Evolutionary conservation across 164 flowering plant genomes (phyloP).

Genomic region (Vitis labrusca): DNA sequence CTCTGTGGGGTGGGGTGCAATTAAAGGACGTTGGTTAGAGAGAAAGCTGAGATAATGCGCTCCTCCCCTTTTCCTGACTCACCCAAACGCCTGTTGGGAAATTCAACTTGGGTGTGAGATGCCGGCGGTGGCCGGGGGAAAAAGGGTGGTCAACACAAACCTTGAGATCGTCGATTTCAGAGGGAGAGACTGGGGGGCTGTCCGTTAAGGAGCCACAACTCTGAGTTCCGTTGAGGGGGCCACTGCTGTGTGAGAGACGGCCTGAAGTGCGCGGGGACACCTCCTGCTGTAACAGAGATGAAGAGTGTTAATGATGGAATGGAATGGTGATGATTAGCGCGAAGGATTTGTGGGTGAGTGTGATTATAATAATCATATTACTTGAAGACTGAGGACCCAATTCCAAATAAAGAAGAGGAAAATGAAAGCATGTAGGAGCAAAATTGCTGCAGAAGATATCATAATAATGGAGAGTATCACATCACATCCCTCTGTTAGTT

Average conservation of each 20-base stretch:
- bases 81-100: background rate
- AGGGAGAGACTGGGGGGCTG: slow-evolving; percentile 92
- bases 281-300: slow-evolving; percentile 49
- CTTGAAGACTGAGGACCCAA: too few relatives aligned
- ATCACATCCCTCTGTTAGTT: too few relatives aligned
- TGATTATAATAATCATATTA: too few relatives aligned
- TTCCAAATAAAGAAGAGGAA: background rate
- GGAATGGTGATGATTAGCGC: too few relatives aligned
- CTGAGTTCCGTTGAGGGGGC: slow-evolving; percentile 66
- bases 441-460: too few relatives aligned
- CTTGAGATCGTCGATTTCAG: slow-evolving; percentile 86
- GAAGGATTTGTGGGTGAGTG: too few relatives aligned
- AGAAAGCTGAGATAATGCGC: slow-evolving; percentile 32
- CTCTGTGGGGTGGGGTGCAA: background rate
- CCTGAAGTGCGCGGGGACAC: slow-evolving; percentile 92
- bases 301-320: background rate
- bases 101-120: background rate
- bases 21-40: slow-evolving; percentile 28
- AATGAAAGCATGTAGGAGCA: background rate
- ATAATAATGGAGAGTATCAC: too few relatives aligned
- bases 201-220: slow-evolving; percentile 77
- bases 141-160: slow-evolving; percentile 26
- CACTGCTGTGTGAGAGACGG: slow-evolving; percentile 91
- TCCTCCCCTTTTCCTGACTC: background rate
- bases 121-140: background rate